Evolutionary conservation across 2,329 filamentous ascomycete genomes (phyloP).

Genomic region (Alternaria rosae): DNA sequence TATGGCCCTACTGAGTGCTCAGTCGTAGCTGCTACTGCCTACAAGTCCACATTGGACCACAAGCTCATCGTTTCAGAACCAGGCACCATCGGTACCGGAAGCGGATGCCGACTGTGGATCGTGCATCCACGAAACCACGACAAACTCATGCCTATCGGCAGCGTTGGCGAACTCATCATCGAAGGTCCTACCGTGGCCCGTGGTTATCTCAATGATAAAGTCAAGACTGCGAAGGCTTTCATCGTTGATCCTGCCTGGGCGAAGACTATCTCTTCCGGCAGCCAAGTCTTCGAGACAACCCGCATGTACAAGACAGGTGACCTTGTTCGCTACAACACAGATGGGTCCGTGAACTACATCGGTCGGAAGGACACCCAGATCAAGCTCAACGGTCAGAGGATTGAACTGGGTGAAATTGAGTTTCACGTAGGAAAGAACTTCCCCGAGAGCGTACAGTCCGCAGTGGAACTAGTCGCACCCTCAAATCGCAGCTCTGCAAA

Average conservation of each 20-base stretch:
- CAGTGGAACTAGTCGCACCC: slow-evolving; percentile 44
- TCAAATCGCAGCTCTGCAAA: slow-evolving; percentile 38
- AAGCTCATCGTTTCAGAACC: slow-evolving; percentile 36
- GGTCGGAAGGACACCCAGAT: slow-evolving; percentile 42
- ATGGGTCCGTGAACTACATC: slow-evolving; percentile 38
- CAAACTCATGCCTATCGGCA: slow-evolving; percentile 42
- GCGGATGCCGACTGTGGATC: slow-evolving; percentile 49
- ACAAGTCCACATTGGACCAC: slow-evolving; percentile 35
- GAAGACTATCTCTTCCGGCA: slow-evolving; percentile 7
- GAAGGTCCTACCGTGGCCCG: slow-evolving; percentile 59
- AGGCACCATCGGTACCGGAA: slow-evolving; percentile 41
- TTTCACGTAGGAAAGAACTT: slow-evolving; percentile 45
- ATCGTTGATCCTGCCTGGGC: slow-evolving; percentile 40
- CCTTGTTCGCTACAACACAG: slow-evolving; percentile 28
- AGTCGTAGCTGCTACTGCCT: slow-evolving; percentile 34
- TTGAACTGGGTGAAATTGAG: slow-evolving; percentile 42
- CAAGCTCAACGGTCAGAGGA: slow-evolving; percentile 41
- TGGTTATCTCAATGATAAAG: slow-evolving; percentile 33
- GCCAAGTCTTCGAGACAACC: slow-evolving; percentile 21
- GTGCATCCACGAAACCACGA: slow-evolving; percentile 51
- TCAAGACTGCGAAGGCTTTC: slow-evolving; percentile 39
- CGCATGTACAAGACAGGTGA: slow-evolving; percentile 35
- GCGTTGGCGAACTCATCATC: slow-evolving; percentile 42
- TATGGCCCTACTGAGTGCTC: slow-evolving; percentile 47
- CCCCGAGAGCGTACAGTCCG: slow-evolving; percentile 40